phyloP scores from a whole-genome alignment of 768 basidiomycete species.

The Kwoniella pini region DNA sequence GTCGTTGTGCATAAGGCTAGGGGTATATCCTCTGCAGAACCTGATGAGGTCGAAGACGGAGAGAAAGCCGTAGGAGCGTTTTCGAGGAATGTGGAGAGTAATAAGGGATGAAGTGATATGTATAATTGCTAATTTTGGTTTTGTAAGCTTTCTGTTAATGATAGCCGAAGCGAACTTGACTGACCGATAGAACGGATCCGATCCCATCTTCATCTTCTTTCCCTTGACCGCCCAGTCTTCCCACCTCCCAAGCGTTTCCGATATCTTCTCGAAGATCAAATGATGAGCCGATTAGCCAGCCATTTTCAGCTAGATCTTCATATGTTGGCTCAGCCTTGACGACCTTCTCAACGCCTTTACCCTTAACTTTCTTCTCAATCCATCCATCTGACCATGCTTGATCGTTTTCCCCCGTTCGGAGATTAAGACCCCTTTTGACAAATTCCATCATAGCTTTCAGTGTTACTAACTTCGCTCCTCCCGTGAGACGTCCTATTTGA shows the following conservation, averaged over 20 bases:
- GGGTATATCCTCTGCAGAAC: slow-evolving; percentile 30
- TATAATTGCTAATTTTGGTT: slow-evolving; percentile 59
- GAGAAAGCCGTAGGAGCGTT: slow-evolving; percentile 79
- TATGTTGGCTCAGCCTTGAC: slow-evolving; percentile 14
- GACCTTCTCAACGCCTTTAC: slow-evolving; percentile 13
- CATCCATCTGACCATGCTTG: slow-evolving; percentile 21
- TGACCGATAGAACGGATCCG: slow-evolving; percentile 35
- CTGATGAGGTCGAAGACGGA: slow-evolving; percentile 55
- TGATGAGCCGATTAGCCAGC: slow-evolving; percentile 14
- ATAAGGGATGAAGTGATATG: slow-evolving; percentile 70
- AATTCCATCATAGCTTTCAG: slow-evolving; percentile 45
- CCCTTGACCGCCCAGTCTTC: slow-evolving; percentile 25
- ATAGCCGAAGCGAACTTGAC: slow-evolving; percentile 4
- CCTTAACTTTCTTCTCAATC: slow-evolving; percentile 16
- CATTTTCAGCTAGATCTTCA: slow-evolving; percentile 18
- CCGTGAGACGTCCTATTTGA: slow-evolving; percentile 33
- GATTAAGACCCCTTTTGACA: slow-evolving; percentile 22
- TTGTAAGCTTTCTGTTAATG: background rate
- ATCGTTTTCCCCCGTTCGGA: background rate
- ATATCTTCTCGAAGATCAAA: slow-evolving; percentile 17
- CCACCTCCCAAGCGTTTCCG: slow-evolving; percentile 32
- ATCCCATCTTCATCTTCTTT: slow-evolving; percentile 21
- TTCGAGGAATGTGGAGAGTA: slow-evolving; percentile 84
- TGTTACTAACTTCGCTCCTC: slow-evolving; percentile 40
- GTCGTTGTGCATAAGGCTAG: slow-evolving; percentile 43